Percentiles rank a stretch among this genome's conserved stretches.
These are phyloP conservation scores for Simplicillium sp. DNA, from an alignment of 2,329 filamentous ascomycete genomes.

Conservation along the genomic window DNA sequence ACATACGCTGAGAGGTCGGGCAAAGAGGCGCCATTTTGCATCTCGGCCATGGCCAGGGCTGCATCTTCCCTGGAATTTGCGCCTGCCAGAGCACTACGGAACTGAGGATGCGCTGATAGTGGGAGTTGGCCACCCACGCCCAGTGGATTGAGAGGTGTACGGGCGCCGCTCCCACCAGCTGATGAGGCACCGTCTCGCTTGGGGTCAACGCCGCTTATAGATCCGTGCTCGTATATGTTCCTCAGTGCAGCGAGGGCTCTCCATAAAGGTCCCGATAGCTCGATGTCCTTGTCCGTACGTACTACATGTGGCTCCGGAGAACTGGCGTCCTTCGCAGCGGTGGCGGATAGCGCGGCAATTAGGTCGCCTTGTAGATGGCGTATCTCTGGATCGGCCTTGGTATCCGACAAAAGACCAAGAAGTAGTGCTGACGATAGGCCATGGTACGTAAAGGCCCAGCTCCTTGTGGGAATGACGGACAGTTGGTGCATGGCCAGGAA, in stretches of 20 bases:
- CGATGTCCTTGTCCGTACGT: constrained; percentile 49
- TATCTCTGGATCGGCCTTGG: constrained; percentile 53
- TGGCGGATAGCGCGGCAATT: constrained; percentile 53
- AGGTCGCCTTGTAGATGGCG: constrained; percentile 54
- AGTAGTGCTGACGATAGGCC: constrained; percentile 56
- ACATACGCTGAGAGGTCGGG: constrained; percentile 34
- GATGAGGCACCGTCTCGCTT: constrained; percentile 39
- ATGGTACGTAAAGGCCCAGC: constrained; percentile 61
- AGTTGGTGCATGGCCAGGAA: constrained; percentile 61
- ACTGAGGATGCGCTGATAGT: constrained; percentile 14
- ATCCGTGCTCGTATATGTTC: constrained; percentile 59
- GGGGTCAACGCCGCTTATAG: constrained; percentile 38
- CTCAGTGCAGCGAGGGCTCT: constrained; percentile 51
- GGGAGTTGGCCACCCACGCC: constrained; percentile 13
- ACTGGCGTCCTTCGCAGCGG: constrained; percentile 51
- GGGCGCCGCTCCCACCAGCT: constrained; percentile 33
- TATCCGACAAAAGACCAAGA: constrained; percentile 53
- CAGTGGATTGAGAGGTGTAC: constrained; percentile 28
- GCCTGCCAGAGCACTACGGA: constrained; percentile 16
- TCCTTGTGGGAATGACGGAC: constrained; percentile 55
- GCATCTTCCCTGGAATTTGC: constrained; percentile 51
- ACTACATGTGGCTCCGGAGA: constrained; percentile 43
- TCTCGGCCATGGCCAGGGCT: constrained; percentile 54
- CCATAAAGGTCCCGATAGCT: constrained; percentile 51
- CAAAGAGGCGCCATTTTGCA: constrained; percentile 47